Evolutionary conservation across 2,329 filamentous ascomycete species (phyloP).

Genomic region (Verticillium dahliae): DNA sequence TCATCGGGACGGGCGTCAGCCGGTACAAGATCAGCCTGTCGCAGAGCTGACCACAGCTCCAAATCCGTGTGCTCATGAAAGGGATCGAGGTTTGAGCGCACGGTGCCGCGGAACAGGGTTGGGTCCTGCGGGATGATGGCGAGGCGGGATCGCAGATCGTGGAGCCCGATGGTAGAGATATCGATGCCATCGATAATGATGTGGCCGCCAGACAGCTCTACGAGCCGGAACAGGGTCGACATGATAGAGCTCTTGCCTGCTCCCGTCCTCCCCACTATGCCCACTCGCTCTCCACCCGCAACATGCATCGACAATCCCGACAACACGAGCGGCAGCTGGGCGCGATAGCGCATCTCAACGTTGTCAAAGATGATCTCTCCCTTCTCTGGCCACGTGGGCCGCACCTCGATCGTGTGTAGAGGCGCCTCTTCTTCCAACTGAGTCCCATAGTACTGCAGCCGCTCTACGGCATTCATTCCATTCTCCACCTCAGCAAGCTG

Average conservation of each 20-base stretch:
- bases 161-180: constrained; percentile 67
- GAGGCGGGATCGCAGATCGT: constrained; percentile 68
- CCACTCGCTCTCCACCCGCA: constrained; percentile 68
- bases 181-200: constrained; percentile 62
- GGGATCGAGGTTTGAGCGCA: constrained; percentile 73
- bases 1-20: constrained; percentile 22
- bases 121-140: constrained; percentile 83
- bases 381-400: constrained; percentile 73
- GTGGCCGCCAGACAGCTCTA: constrained; percentile 55
- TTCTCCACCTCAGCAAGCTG: constrained; percentile 96
- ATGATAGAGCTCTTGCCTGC: constrained; percentile 82
- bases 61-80: constrained; percentile 74
- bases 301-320: constrained; percentile 67
- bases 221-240: constrained; percentile 72
- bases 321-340: constrained; percentile 65
- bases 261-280: constrained; percentile 74
- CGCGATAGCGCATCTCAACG: constrained; percentile 73
- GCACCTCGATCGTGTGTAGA: constrained; percentile 67
- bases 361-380: constrained; percentile 74
- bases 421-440: constrained; percentile 86
- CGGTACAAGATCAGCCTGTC: constrained; percentile 67
- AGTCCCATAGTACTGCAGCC: constrained; percentile 83
- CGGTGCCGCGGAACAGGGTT: constrained; percentile 74
- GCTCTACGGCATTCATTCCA: constrained; percentile 94
- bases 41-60: constrained; percentile 70